phyloP scores from a whole-genome alignment of 169 alveolate genomes.

The Cryptosporidium baileyi region DNA sequence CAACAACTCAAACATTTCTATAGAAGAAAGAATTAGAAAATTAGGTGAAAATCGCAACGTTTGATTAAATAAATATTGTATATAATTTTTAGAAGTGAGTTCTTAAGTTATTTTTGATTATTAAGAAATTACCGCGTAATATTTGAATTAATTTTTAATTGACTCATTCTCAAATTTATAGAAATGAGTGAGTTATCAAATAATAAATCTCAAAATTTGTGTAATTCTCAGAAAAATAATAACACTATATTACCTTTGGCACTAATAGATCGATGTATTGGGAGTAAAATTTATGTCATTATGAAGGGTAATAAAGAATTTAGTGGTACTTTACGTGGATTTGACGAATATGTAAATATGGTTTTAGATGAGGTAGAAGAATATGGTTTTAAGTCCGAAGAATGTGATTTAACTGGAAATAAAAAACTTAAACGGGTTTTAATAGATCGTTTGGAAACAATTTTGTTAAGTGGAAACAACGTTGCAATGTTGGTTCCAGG shows the following conservation, averaged over 20 bases:
- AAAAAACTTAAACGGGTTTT: slow-evolving; percentile 59
- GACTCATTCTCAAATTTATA: too few species aligned
- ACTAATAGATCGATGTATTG: slow-evolving; percentile 92
- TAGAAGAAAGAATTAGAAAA: slow-evolving; percentile 27
- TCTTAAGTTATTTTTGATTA: too few species aligned
- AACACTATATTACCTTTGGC: slow-evolving; percentile 89
- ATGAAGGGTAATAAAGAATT: slow-evolving; percentile 85
- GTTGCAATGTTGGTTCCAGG: slow-evolving; percentile 87
- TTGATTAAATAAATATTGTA: too few species aligned
- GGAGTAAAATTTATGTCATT: slow-evolving; percentile 88
- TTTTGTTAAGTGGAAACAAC: slow-evolving; percentile 82
- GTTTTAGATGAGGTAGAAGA: slow-evolving; percentile 88
- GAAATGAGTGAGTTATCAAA: slow-evolving; percentile 25
- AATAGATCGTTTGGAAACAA: slow-evolving; percentile 81
- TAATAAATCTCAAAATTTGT: background rate
- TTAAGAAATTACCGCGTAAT: too few species aligned
- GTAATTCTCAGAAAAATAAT: too few species aligned
- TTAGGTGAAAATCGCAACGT: slow-evolving; percentile 7
- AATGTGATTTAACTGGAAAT: slow-evolving; percentile 71
- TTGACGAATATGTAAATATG: slow-evolving; percentile 94
- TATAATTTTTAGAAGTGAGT: too few species aligned
- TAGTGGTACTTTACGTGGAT: slow-evolving; percentile 90
- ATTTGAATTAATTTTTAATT: too few species aligned
- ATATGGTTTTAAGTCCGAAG: slow-evolving; percentile 75
- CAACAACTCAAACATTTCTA: background rate